phyloP scores from a whole-genome alignment of 805 yeast species.

The Saccharomycopsis babjevae region DNA sequence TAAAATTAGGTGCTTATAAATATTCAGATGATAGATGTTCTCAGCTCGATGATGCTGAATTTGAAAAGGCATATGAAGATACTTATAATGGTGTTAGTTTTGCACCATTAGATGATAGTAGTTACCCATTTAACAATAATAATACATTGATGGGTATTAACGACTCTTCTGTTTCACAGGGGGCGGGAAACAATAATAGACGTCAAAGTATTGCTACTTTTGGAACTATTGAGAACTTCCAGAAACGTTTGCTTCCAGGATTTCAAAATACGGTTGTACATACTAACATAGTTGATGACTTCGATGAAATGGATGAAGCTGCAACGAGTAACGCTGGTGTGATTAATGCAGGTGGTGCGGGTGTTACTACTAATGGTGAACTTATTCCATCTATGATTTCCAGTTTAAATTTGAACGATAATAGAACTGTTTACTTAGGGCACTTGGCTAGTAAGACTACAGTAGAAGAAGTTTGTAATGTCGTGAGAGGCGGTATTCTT shows the following conservation, averaged over 20 bases:
- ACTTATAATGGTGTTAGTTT: slow-evolving; percentile 3
- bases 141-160: background rate
- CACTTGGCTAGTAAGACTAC: slow-evolving; percentile 55
- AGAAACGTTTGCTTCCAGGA: background rate
- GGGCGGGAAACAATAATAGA: background rate
- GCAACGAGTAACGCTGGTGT: background rate
- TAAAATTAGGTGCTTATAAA: slow-evolving; percentile 2
- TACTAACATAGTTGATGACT: background rate
- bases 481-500: slow-evolving; percentile 66
- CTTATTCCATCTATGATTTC: slow-evolving; percentile 11
- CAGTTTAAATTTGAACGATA: slow-evolving; percentile 27
- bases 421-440: slow-evolving; percentile 62
- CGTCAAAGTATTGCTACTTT: background rate
- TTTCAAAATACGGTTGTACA: background rate
- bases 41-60: slow-evolving; percentile 16
- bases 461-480: slow-evolving; percentile 66
- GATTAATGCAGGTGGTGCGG: background rate
- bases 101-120: background rate
- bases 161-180: background rate
- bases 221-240: background rate
- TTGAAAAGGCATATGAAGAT: slow-evolving; percentile 13
- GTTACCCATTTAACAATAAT: background rate
- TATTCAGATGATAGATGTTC: slow-evolving; percentile 16
- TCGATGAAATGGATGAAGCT: background rate
- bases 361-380: background rate